phyloP scores from a whole-genome alignment of 2,329 filamentous ascomycete genomes.

The Colletotrichum sojae region DNA sequence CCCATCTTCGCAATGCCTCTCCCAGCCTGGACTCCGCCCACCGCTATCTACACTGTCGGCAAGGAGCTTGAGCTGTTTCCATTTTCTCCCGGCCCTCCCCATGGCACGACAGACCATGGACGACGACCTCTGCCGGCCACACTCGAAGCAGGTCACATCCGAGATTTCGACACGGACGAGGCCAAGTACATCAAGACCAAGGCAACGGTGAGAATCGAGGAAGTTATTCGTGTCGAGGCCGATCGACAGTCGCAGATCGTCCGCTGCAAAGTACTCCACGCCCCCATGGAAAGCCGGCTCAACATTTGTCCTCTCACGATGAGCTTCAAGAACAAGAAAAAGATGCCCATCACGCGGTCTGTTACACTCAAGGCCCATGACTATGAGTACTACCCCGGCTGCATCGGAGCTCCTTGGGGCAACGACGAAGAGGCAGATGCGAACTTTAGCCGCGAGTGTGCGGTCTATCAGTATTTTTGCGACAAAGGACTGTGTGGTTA shows the following conservation, averaged over 20 bases:
- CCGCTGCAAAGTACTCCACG: neutral
- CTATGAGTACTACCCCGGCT: no score
- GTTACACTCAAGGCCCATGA: neutral
- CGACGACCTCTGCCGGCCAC: no score
- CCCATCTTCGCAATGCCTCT: no score
- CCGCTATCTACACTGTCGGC: no score
- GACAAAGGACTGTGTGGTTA: neutral
- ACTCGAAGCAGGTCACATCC: no score
- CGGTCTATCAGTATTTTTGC: neutral
- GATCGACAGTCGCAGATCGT: neutral
- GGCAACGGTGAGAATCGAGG: neutral
- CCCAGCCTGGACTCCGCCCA: no score
- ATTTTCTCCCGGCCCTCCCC: no score
- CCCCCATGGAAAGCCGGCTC: neutral
- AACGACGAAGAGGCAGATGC: rapidly evolving
- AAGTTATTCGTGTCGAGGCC: neutral
- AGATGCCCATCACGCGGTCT: neutral
- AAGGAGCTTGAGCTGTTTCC: no score
- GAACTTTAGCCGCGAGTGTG: neutral
- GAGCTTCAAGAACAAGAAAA: neutral
- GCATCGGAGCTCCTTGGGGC: rapidly evolving
- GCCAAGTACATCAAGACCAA: neutral
- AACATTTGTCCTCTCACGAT: neutral
- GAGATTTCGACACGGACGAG: no score
- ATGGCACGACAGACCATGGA: no score